phyloP scores from a whole-genome alignment of 2,329 filamentous ascomycete species.

The Diplocarpon rosae region DNA sequence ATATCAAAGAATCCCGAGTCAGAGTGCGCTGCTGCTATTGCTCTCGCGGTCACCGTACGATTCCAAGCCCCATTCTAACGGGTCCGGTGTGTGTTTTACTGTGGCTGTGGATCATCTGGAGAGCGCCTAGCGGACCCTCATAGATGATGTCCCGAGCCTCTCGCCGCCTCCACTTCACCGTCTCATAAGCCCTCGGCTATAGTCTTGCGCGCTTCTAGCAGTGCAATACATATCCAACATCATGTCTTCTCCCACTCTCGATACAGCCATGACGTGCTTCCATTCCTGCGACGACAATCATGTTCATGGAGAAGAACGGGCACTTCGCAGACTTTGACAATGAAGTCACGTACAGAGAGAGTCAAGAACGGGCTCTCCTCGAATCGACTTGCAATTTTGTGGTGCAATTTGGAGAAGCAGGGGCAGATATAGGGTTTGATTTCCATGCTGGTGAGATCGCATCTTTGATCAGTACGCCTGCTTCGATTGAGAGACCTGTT shows the following conservation, averaged over 20 bases:
- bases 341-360: constrained; percentile 33
- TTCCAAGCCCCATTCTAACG: too few species aligned
- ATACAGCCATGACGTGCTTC: constrained; percentile 1
- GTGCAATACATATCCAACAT: constrained; percentile 5
- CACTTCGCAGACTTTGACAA: constrained; percentile 39
- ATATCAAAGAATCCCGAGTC: too few species aligned
- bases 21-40: too few species aligned
- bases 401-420: constrained; percentile 48
- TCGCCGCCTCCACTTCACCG: background rate
- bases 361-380: constrained; percentile 32
- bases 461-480: constrained; percentile 27
- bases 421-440: constrained; percentile 45
- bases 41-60: too few species aligned
- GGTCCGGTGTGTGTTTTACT: too few species aligned
- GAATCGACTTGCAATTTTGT: constrained; percentile 45
- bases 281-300: background rate
- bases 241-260: constrained; percentile 6
- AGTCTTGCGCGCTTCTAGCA: constrained; percentile 7
- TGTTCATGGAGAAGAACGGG: constrained; percentile 13
- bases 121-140: too few species aligned
- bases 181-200: constrained; percentile 4
- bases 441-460: constrained; percentile 34
- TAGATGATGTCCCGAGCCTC: too few species aligned
- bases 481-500: constrained; percentile 36
- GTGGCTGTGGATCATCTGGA: too few species aligned